phyloP scores from a whole-genome alignment of 345 rosid genomes.

The Brassica napus region DNA sequence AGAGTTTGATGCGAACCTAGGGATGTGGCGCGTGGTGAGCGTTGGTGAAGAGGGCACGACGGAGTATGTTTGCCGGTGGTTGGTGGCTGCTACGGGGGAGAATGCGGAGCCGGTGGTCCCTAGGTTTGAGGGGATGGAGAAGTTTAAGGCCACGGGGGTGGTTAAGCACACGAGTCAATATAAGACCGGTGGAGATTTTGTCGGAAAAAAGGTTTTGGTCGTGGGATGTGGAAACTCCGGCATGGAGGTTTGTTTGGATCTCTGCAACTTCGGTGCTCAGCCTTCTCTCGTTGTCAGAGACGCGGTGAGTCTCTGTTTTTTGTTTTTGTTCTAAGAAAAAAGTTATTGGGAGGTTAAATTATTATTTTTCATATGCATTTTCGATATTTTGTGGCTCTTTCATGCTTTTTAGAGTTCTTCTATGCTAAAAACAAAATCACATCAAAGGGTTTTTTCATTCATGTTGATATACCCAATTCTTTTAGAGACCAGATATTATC shows the following conservation, averaged over 20 bases:
- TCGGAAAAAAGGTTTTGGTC: slow-evolving; percentile 76
- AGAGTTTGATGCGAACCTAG: slow-evolving; percentile 46
- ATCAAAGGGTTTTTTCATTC: not conserved
- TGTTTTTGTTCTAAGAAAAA: not conserved
- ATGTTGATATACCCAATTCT: not conserved
- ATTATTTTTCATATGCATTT: slow-evolving; percentile 11
- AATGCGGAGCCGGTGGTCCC: slow-evolving; percentile 86
- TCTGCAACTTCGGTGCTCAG: slow-evolving; percentile 66
- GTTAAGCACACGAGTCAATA: slow-evolving; percentile 67
- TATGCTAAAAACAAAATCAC: slow-evolving; percentile 31
- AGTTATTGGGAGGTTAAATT: not conserved
- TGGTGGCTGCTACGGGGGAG: slow-evolving; percentile 92
- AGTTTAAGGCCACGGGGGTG: slow-evolving; percentile 49
- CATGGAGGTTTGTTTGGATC: slow-evolving; percentile 98
- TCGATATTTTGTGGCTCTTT: slow-evolving; percentile 29
- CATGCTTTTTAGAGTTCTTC: slow-evolving; percentile 29
- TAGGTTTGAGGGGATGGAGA: slow-evolving; percentile 62
- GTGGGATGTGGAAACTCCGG: slow-evolving; percentile 99
- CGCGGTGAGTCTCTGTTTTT: slow-evolving; percentile 51
- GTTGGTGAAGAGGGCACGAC: slow-evolving; percentile 32
- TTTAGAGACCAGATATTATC: slow-evolving; percentile 9
- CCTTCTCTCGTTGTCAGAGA: slow-evolving; percentile 91
- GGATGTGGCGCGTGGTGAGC: slow-evolving; percentile 63
- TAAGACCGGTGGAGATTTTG: slow-evolving; percentile 64
- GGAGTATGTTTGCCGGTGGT: slow-evolving; percentile 66